Evolutionary conservation across 371 early-diverging fungal genomes (phyloP).

Genomic region (Mucor indicus): DNA sequence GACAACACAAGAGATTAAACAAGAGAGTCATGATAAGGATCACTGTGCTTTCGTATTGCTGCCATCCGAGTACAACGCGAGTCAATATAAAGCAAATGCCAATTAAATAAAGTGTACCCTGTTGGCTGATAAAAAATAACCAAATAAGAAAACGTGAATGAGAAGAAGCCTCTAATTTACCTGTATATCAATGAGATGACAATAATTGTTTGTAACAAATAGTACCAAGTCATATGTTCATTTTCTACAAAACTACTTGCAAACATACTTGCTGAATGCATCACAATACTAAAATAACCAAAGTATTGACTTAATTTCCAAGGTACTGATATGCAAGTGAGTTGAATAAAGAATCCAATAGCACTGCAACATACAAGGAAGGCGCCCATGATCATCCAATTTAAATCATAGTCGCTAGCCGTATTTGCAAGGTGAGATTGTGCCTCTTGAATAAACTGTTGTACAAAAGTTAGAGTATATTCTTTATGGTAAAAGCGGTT

Average conservation of each 20-base stretch:
- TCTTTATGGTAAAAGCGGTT: neutral
- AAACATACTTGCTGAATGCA: constrained; percentile 57
- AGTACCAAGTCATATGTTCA: constrained; percentile 78
- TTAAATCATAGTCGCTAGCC: constrained; percentile 55
- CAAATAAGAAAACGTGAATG: too few species aligned
- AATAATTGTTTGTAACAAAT: constrained; percentile 58
- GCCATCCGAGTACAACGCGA: too few species aligned
- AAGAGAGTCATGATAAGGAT: too few species aligned
- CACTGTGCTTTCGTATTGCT: too few species aligned
- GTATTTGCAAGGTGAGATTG: constrained; percentile 46
- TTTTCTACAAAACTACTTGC: constrained; percentile 80
- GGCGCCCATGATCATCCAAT: constrained; percentile 49
- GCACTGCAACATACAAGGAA: constrained; percentile 14
- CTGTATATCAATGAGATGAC: constrained; percentile 43
- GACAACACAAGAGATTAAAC: too few species aligned
- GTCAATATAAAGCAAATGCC: too few species aligned
- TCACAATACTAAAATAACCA: constrained; percentile 24
- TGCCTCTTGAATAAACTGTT: constrained; percentile 46
- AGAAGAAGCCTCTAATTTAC: too few species aligned
- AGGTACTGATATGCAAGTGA: neutral
- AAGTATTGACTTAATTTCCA: constrained; percentile 22
- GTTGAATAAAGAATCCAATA: neutral
- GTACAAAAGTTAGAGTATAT: too few species aligned
- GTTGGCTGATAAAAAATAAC: neutral
- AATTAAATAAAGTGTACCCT: neutral